Conservation (phyloP, 2,329 filamentous ascomycete species). For the Penicillium brevicompactum region DNA sequence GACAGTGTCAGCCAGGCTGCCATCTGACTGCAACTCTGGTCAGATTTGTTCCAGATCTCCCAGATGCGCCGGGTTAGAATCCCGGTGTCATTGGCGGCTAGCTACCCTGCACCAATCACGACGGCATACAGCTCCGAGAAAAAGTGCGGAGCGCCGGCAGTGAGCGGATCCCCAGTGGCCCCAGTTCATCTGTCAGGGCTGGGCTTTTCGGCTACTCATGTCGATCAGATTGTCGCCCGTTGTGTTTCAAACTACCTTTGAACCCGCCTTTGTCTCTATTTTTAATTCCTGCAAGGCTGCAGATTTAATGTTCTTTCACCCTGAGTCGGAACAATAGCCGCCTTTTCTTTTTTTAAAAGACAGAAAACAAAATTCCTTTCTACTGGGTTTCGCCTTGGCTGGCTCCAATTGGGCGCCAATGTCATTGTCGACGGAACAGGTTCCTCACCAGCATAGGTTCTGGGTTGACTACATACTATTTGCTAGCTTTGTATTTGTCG, state of each 20-base stretch:
- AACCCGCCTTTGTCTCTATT: constrained; percentile 16
- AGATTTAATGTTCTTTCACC: not conserved
- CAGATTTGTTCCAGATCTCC: not conserved
- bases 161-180: constrained; percentile 16
- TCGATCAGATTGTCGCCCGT: constrained; percentile 19
- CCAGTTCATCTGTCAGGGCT: constrained; percentile 11
- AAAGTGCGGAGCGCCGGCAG: constrained; percentile 13
- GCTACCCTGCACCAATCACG: constrained; percentile 19
- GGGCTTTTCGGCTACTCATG: not conserved
- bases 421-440: not conserved
- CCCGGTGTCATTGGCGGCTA: constrained; percentile 21
- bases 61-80: constrained; percentile 8
- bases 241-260: constrained; percentile 17
- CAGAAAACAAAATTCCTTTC: no score
- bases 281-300: constrained; percentile 9
- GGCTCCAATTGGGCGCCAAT: not conserved
- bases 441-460: no score
- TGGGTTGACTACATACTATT: not conserved
- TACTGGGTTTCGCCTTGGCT: not conserved
- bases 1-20: no score
- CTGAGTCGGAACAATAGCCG: constrained; percentile 1
- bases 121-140: not conserved
- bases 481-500: not conserved
- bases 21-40: not conserved
- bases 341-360: not conserved